Evolutionary conservation across 2,329 filamentous ascomycete genomes (phyloP), one percentile per base, ranked within the genome.

Genomic region (Tympanopsis confertula): DNA sequence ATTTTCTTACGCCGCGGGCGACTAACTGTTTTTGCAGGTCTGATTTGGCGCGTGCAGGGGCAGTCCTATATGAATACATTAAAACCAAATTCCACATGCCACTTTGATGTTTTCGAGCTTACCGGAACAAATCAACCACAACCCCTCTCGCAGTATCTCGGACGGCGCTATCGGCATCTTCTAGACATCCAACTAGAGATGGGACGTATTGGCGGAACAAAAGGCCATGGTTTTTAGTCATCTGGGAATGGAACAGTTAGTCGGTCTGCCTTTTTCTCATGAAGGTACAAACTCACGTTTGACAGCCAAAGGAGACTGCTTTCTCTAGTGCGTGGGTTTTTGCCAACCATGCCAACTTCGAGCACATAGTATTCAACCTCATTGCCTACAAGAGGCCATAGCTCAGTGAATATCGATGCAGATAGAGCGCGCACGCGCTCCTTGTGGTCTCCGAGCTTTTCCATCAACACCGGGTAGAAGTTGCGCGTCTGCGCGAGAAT

Each of bases 91-190:
- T n/a, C 7, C 22, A 26, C 10, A 18, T 13, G 15, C 15, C 30
- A 33, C 30, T n/a, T n/a, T 29, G n/a, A 29, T 29, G 12, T 29
- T 29, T n/a, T 39, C 32, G 17, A 22, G 41, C 55, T 39, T 56
- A 74, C 69, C 61, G 59, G 50, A 80, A 81, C 14, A 81, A 59
- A 39, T 78, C 72, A 22, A 80, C 66, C 5, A 79, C 61, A 5
- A 71, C 68, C 10, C 57, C 56, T 54, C 78, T 79, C 19, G 75
- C 75, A 7, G 68, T 65, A 43, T 79, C 73, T 48, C 76, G 62
- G 38, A 80, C 74, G 24, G 57, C 62, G 32, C 71, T 69, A 50
- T 78, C 76, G n/a, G 74, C 68, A 49, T 80, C 74, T 53, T 80
- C 76, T 36, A 80, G 58, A 47, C 72, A 69, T 24, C 65, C 65